Evolutionary conservation across 2,329 filamentous ascomycete genomes (phyloP), one percentile per base, ranked within the genome.

Genomic region (Exophiala calicioides): DNA sequence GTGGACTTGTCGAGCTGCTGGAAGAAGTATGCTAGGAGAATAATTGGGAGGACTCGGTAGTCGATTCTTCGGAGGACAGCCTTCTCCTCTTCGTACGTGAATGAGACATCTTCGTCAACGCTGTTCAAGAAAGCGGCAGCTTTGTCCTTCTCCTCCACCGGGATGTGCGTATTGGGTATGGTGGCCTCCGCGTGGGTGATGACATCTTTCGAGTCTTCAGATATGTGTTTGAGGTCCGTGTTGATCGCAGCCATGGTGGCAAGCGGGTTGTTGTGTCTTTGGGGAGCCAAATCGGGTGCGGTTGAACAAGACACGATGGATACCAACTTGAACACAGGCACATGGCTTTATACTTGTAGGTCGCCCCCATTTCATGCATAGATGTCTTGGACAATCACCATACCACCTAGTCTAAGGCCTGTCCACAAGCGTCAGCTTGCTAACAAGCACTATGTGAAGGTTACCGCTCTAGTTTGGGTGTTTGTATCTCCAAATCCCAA

Each of bases 1-100:
- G 79, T 84, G 3, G 47, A 54, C 59, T 79, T 79, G 61, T 79
- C 75, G 7, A 79, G 71, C 51, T 79, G 74, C 55, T 81, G 77
- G 53, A 80, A 75, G 62, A 80, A 80, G 62, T 82, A 82, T 4
- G 77, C 75, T 1, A 72, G 70, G 1, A 80, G 67, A 5, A 80
- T 61, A 4, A 80, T 64, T 4, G 75, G 73, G 1, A 80, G 65
- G 5, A 81, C 66, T 0, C 72, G 72, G 7, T 62, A 53, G 53
- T 81, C 76, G 35, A 80, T 77, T n/a, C 53, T 59, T 21, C 48
- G 48, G 5, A 61, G 35, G 4, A 63, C 60, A 2, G 9, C 20
- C 6, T 67, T 69, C 53, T 78, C 75, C 56, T 79, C 75, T 29
- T 77, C 72, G 44, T 71, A 72, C 0, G 67, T 70, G 53, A 78